These are phyloP conservation scores for Neocucurbitaria cava DNA, from an alignment of 2,329 filamentous ascomycete species.

Conservation along the genomic window DNA sequence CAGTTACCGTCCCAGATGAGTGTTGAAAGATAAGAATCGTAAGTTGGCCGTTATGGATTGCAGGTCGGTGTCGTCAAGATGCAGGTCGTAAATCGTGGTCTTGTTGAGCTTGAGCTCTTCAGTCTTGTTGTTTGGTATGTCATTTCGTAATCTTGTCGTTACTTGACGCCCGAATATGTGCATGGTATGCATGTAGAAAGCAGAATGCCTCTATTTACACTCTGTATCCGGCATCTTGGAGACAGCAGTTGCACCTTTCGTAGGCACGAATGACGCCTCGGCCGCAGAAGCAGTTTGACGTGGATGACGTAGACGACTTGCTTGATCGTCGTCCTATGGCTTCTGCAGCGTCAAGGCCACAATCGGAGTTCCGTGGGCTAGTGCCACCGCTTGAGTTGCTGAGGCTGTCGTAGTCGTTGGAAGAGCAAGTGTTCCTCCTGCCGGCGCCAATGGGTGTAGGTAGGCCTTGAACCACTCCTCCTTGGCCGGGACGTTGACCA, in stretches of 20 bases:
- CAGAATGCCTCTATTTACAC: slow-evolving; percentile 8
- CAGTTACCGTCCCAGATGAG: background rate
- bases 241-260: slow-evolving; percentile 52
- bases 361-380: slow-evolving; percentile 59
- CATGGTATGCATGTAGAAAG: background rate
- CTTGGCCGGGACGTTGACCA: slow-evolving; percentile 61
- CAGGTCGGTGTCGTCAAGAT: slow-evolving; percentile 10
- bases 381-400: slow-evolving; percentile 62
- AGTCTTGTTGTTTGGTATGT: slow-evolving; percentile 31
- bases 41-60: slow-evolving; percentile 1
- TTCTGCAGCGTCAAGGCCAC: slow-evolving; percentile 49
- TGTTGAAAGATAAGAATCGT: background rate
- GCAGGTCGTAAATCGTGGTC: slow-evolving; percentile 31
- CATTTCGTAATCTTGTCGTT: slow-evolving; percentile 24
- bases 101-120: slow-evolving; percentile 48
- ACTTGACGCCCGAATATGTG: slow-evolving; percentile 1
- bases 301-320: slow-evolving; percentile 41
- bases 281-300: slow-evolving; percentile 45
- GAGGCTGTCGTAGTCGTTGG: slow-evolving; percentile 58
- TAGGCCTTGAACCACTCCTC: slow-evolving; percentile 64
- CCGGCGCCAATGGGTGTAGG: slow-evolving; percentile 70
- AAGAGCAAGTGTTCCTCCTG: slow-evolving; percentile 56
- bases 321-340: slow-evolving; percentile 40
- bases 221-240: slow-evolving; percentile 51
- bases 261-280: slow-evolving; percentile 50